Evolutionary conservation across 163 green algal genomes (phyloP), one percentile per base, ranked within the genome.

Genomic region (Scenedesmus sp.): DNA sequence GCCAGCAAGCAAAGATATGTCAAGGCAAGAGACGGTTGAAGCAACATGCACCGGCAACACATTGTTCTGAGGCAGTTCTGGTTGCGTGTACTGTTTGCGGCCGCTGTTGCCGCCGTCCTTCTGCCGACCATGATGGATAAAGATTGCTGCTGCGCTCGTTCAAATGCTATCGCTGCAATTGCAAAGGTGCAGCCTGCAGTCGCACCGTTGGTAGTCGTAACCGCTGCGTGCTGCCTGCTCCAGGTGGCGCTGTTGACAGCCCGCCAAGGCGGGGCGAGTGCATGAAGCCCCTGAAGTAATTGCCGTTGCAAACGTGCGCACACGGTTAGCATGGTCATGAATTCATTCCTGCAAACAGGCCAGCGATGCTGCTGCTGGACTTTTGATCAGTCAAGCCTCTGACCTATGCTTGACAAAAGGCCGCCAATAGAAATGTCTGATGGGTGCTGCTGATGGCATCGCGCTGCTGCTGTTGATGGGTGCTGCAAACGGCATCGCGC

Each of bases 261-360:
- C 23, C 76, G 3, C 76, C 76, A 54, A 91, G 54, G 12, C 87
- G 87, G 70, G 87, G 87, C 9, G 87, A 87, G 81, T 87, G 87
- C 87, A 87, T 82, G 57, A 91, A 91, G 46, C 74, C 74, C 76
- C 87, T 91, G 76, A 76, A 66, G 77, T 34, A 60, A 12, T 46
- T 23, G 60, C 64, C 82, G 3, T 55, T 10, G 20, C 85, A 89
- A 64, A 82, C 82, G 8, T 86, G 79, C 79, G n/a, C 34, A 46
- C 34, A 46, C 34, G 34, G 34, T 46, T 46, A 46, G 34, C 34
- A 46, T 46, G 34, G 34, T 20, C 46, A 66, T 56, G 1, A 12
- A 7, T 3, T 60, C 3, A 23, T 2, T 23, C 46, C 23, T 57
- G n/a, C n/a, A 16, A 83, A 7, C 9, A 57, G 16, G 26, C 15